Base-by-base conservation (phyloP, 371 early-diverging fungal species). In the Haplosporangium sp. region DNA sequence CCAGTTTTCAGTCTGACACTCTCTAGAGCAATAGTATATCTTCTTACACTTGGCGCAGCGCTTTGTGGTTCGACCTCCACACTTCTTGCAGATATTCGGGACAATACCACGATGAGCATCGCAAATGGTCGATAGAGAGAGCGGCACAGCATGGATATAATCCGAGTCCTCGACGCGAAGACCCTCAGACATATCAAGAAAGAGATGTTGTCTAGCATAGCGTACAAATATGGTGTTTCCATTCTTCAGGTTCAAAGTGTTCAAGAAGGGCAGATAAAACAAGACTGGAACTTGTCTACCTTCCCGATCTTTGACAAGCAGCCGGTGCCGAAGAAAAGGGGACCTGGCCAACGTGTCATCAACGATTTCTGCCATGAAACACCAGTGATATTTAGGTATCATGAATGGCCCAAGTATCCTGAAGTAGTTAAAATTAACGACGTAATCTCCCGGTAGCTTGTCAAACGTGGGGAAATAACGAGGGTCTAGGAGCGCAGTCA, bases 141-240 rank as follows among this genome's bases (percentile, higher is more conserved):
- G 1, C 11, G 57, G 47, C 1, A 58, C 66, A 6, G 35, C 58
- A 45, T 58, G 35, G 13, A 66, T 15, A 39, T 45, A 44, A 15
- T 20, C 2, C 1, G 48, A 4, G 15, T 58, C 17, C 15, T 66
- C 66, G 2, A 66, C 17, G 3, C 66, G 57, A 10, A 66, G 8
- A 11, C 59, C 59, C 1, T 27, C n/a, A 4, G 65, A 27, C 39
- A 20, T 56, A 27, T 65, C 65, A 17, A 65, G 17, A 40, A 65
- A 65, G 15, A 1, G 19, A 39, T 65, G 65, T 19, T 19, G 39
- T n/a, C 55, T 7, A 20, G 65, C 65, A 20, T 57, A 65, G 13
- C 57, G 56, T 11, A 65, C 58, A 66, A 66, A 66, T 45, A 66
- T 58, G 40, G 66, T 66, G 45, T 45, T 58, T 2, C 59, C 66